Evolutionary conservation across 805 yeast genomes (phyloP).

Genomic region (Nakazawaea ambrosiae): DNA sequence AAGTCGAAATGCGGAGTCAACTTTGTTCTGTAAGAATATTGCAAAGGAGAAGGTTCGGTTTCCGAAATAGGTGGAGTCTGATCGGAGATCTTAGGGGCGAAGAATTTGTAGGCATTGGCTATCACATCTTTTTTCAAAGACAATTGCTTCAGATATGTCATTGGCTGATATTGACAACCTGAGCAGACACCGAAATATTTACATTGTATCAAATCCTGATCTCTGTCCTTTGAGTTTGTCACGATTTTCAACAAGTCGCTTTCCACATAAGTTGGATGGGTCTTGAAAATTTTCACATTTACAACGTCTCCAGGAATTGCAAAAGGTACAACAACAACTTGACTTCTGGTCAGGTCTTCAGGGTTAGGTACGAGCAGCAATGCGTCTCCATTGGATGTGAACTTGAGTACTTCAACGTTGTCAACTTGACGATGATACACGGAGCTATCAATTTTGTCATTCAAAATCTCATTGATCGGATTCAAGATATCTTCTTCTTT

Average conservation of each 20-base stretch:
- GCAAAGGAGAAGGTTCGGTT: slow-evolving; percentile 57
- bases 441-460: slow-evolving; percentile 40
- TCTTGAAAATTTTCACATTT: slow-evolving; percentile 62
- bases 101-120: slow-evolving; percentile 70
- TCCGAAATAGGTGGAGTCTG: slow-evolving; percentile 52
- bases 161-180: slow-evolving; percentile 89
- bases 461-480: slow-evolving; percentile 59
- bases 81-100: slow-evolving; percentile 51
- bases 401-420: slow-evolving; percentile 47
- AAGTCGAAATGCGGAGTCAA: slow-evolving; percentile 92
- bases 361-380: slow-evolving; percentile 65
- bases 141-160: slow-evolving; percentile 69
- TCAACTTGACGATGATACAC: slow-evolving; percentile 52
- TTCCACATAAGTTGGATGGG: slow-evolving; percentile 69
- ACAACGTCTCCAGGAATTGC: slow-evolving; percentile 82
- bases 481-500: slow-evolving; percentile 44
- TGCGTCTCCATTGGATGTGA: slow-evolving; percentile 86
- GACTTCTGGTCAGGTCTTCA: slow-evolving; percentile 32
- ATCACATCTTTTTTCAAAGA: slow-evolving; percentile 68
- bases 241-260: slow-evolving; percentile 52
- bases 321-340: slow-evolving; percentile 78
- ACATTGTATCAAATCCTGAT: slow-evolving; percentile 62
- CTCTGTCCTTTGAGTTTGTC: slow-evolving; percentile 32
- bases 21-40: slow-evolving; percentile 80
- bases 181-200: slow-evolving; percentile 88